Conservation (phyloP, 495 filamentous ascomycete genomes). For the Darksidea phi region DNA sequence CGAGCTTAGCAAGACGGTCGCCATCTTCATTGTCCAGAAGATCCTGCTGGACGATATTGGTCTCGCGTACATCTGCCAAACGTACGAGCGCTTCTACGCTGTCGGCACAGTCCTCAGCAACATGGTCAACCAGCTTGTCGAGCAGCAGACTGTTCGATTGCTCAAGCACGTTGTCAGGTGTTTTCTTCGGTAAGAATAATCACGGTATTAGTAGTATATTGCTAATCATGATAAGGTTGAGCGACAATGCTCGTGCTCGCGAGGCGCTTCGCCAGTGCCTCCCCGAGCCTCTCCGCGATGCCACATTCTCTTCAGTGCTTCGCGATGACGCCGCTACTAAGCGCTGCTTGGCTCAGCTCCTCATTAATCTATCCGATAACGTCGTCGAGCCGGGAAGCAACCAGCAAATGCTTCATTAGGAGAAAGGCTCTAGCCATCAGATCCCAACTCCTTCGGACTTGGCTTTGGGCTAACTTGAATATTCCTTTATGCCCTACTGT, state of each 20-base stretch:
- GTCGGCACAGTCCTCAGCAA: slow-evolving; percentile 97
- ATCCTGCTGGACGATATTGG: slow-evolving; percentile 96
- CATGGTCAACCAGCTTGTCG: slow-evolving; percentile 96
- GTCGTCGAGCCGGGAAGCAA: slow-evolving; percentile 60
- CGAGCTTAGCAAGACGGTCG: slow-evolving; percentile 97
- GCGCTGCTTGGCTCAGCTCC: slow-evolving; percentile 90
- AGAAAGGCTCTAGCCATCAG: background rate
- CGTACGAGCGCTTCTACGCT: slow-evolving; percentile 98
- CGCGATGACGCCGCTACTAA: slow-evolving; percentile 98
- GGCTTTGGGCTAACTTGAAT: too few relatives aligned
- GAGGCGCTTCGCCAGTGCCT: slow-evolving; percentile 96
- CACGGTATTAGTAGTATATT: slow-evolving; percentile 8
- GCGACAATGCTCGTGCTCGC: slow-evolving; percentile 92
- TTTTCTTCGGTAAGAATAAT: slow-evolving; percentile 74
- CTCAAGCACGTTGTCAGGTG: slow-evolving; percentile 98
- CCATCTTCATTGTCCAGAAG: slow-evolving; percentile 99
- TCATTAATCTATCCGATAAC: slow-evolving; percentile 95
- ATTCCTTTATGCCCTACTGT: background rate
- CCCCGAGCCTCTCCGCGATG: slow-evolving; percentile 92
- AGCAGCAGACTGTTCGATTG: slow-evolving; percentile 92
- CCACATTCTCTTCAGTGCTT: slow-evolving; percentile 93
- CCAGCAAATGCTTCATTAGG: slow-evolving; percentile 29
- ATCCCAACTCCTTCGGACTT: too few relatives aligned
- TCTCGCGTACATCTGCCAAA: slow-evolving; percentile 97
- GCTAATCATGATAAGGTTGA: slow-evolving; percentile 40